Evolutionary conservation across 1,284 basidiomycete genomes (phyloP), one percentile per base, ranked within the genome.

Genomic region (Quambalaria eucalypti): DNA sequence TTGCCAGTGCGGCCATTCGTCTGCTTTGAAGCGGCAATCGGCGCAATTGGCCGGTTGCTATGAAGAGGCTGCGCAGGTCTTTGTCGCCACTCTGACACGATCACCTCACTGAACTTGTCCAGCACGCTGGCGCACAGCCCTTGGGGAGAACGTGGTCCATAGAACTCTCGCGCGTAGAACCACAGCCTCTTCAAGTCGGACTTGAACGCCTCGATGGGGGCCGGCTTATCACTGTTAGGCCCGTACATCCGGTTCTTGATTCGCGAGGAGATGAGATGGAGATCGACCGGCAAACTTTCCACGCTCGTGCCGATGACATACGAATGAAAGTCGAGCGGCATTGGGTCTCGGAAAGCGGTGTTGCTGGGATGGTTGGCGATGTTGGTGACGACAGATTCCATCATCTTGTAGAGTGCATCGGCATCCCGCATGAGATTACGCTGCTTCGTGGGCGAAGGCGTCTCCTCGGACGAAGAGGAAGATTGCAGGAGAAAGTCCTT

Each of bases 351-450:
- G 19, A 54, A 44, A 40, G 30, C 33, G 25, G 28, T 25, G 39
- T 54, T 54, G 52, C 47, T 39, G 10, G 52, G 52, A 36, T 54
- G 52, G 8, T 40, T 36, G 26, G 28, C 12, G 16, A 54, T 26
- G 26, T 31, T 28, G 33, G 54, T 28, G 12, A 54, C 50, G 9
- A 54, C 46, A 3, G 44, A 7, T 3, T 25, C 16, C 52, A 54
- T 52, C 4, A 26, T 52, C 29, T 52, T 26, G 30, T 48, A 54
- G 12, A 28, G 16, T 48, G 26, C 28, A 33, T 33, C 48, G n/a
- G 19, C 28, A 12, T 47, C 14, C 10, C n/a, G 25, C 21, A 25
- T 54, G 7, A n/a, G 47, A 19, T 46, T 48, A 33, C 48, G 29
- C 8, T 12, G 23, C 30, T 52, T 36, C 21, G 51, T 31, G 14